Evolutionary conservation across 148 eudicot genomes (phyloP), one percentile per base, ranked within the genome.

Genomic region (Diospyros lotus): DNA sequence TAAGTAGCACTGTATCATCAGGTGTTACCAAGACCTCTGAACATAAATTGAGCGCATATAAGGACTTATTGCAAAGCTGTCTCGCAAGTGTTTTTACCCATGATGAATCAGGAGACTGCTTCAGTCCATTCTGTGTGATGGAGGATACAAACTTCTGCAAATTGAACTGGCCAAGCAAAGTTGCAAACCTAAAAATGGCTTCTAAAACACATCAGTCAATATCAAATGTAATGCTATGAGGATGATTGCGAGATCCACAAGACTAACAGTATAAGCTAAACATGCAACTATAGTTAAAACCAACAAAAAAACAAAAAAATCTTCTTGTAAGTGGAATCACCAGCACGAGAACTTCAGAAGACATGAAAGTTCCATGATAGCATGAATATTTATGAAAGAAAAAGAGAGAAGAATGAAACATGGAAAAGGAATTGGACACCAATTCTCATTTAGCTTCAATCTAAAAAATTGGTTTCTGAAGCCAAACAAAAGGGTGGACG

Each of bases 121-220:
- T 71, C 5, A 58, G 75, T 58, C 78, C 73, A 66, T 77, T 86
- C 51, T 75, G 82, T 79, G 61, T 82, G 45, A 91, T 71, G 56
- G 88, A 78, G 46, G 84, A 71, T n/a, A 79, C 81, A 70, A 94
- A 90, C 78, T 88, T 86, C 71, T 91, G 95, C 76, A 90, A 65
- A 86, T 90, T 87, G 77, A 94, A 91, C 80, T 86, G 91, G 58
- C 97, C 94, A 53, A 90, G 82, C 84, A 91, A 82, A 51, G 95
- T 77, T 15, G 88, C 69, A 79, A 87, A 91, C 95, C 98, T 91
- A 93, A 81, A 78, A 65, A 76, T 77, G 52, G 8, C 78, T 86
- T 73, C 62, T 39, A 66, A 80, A 74, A 69, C 62, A 77, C 65
- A 80, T 83, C 75, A 84, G 80, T 80, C 81, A 87, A 83, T 64